These are phyloP conservation scores for Populus pruinosa DNA, from an alignment of 345 rosid genomes.

Conservation along the genomic window DNA sequence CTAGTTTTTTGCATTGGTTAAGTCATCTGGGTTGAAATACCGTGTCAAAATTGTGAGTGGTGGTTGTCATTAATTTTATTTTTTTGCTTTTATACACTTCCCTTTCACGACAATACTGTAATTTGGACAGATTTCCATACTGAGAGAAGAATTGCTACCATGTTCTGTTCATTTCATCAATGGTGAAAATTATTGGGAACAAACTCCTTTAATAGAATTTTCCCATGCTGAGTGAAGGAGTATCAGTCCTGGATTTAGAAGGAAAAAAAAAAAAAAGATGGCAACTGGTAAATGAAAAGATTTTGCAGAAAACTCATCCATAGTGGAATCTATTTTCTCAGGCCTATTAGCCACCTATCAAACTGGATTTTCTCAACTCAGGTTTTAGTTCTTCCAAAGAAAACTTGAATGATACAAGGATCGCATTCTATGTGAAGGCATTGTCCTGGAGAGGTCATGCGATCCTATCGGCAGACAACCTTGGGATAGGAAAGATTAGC, in stretches of 20 bases:
- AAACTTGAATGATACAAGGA: background rate
- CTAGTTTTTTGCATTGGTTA: background rate
- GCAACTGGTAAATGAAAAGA: background rate
- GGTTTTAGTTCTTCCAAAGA: background rate
- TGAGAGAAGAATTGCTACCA: background rate
- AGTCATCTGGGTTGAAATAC: background rate
- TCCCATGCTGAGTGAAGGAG: background rate
- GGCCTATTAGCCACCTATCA: background rate
- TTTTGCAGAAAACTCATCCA: background rate
- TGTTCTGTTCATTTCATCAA: background rate
- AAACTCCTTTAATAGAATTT: background rate
- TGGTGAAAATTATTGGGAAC: background rate
- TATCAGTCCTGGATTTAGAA: background rate
- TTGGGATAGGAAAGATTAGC: background rate
- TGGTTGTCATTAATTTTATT: background rate
- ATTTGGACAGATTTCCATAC: background rate
- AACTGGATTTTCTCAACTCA: background rate
- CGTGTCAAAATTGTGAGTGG: slow-evolving; percentile 10
- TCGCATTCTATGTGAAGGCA: background rate
- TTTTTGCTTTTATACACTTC: background rate
- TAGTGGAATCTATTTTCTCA: background rate
- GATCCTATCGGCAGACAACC: background rate
- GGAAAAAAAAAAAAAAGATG: background rate
- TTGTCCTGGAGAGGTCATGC: background rate
- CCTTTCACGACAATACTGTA: background rate